Conservation (phyloP, 768 basidiomycete genomes). For the Naganishia friedmannii region DNA sequence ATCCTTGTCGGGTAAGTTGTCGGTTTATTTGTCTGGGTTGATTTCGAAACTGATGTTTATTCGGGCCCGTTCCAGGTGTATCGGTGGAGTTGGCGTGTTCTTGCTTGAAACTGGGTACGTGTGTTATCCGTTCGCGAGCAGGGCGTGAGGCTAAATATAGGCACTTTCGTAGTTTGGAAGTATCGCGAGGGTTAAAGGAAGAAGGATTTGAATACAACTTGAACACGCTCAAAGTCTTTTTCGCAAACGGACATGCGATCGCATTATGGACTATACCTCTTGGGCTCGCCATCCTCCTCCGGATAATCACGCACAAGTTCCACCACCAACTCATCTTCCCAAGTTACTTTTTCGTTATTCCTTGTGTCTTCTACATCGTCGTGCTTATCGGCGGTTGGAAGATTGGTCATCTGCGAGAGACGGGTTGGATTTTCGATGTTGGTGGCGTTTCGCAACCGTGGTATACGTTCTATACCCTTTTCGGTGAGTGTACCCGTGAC, state of each 20-base stretch:
- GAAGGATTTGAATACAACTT: constrained; percentile 71
- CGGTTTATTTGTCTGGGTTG: constrained; percentile 54
- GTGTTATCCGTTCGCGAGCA: background rate
- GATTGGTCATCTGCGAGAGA: constrained; percentile 60
- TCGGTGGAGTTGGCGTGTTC: constrained; percentile 94
- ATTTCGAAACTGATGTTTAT: constrained; percentile 14
- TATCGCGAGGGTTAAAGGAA: constrained; percentile 71
- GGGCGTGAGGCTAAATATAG: background rate
- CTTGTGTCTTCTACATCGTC: constrained; percentile 76
- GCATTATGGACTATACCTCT: constrained; percentile 77
- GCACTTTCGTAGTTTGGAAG: constrained; percentile 60
- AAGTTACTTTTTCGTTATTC: constrained; percentile 60
- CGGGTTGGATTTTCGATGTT: constrained; percentile 86
- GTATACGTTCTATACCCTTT: constrained; percentile 83
- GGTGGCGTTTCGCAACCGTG: constrained; percentile 58
- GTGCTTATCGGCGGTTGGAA: constrained; percentile 65
- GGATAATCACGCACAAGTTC: constrained; percentile 73
- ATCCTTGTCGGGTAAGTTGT: constrained; percentile 81
- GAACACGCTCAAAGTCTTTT: constrained; percentile 67
- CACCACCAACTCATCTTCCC: constrained; percentile 92
- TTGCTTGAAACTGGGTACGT: constrained; percentile 79
- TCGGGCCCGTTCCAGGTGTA: constrained; percentile 52
- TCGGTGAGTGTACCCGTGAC: constrained; percentile 57
- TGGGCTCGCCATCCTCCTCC: constrained; percentile 68
- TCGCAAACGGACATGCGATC: constrained; percentile 63